Conservation (phyloP, 768 basidiomycete genomes). For the Mycena indigotica region DNA sequence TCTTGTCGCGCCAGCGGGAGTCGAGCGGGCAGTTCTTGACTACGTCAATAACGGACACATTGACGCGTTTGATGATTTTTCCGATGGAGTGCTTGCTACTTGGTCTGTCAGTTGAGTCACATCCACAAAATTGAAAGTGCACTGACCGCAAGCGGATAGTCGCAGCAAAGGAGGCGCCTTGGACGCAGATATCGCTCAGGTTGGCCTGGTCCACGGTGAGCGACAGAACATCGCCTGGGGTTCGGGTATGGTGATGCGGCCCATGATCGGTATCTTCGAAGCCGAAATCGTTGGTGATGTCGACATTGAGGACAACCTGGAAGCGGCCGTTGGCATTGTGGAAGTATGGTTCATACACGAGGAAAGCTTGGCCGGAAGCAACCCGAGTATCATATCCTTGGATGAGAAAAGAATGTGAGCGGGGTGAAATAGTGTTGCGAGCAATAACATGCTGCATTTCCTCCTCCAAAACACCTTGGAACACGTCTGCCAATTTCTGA, state of each 20-base stretch:
- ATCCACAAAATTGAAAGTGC: no score
- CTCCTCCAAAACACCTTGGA: constrained; percentile 35
- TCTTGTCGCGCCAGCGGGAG: constrained; percentile 28
- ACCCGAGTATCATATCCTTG: no score
- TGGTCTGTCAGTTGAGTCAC: no score
- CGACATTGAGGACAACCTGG: constrained; percentile 40
- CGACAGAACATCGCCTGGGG: no score
- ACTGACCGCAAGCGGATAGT: no score
- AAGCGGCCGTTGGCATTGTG: constrained; percentile 32
- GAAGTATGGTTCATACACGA: constrained; percentile 32
- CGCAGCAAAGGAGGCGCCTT: no score
- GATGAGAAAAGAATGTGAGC: constrained; percentile 38
- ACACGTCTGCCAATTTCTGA: constrained; percentile 32
- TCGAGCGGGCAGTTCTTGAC: constrained; percentile 33
- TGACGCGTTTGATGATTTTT: not conserved
- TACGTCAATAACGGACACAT: constrained; percentile 25
- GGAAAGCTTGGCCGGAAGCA: constrained; percentile 27
- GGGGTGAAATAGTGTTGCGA: constrained; percentile 34
- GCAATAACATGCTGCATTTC: constrained; percentile 24
- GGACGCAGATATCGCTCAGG: no score
- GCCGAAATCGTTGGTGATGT: constrained; percentile 26
- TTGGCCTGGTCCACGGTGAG: no score
- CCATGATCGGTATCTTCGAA: no score
- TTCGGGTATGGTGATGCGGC: no score
- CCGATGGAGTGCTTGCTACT: constrained; percentile 23